Base-by-base conservation (phyloP, 2,329 filamentous ascomycete species). In the Paracoccidioides brasiliensis region DNA sequence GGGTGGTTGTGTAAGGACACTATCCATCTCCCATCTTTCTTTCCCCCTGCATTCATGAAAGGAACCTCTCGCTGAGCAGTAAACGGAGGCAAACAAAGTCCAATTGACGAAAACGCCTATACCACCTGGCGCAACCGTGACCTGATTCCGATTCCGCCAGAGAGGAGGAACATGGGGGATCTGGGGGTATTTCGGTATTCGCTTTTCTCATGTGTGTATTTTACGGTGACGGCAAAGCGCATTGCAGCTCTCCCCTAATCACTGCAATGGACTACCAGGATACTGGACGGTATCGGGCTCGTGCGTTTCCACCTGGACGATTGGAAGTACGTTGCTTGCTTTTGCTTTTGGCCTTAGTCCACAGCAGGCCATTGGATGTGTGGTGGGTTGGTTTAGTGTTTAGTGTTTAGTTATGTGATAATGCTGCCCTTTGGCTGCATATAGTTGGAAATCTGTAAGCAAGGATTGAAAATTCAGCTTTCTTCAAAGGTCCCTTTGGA, bases 251-350 rank as follows among this genome's bases (percentile, higher is more conserved):
- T 22, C 22, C 22, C 22, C n/a, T 10, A 12, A 49, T 35, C 28
- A 3, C 6, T 22, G 7, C 30, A 3, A 37, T 50, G n/a, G n/a
- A 15, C 35, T 43, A 44, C 48, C 30, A 61, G 64, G 64, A 38
- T 67, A 67, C 54, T 67, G 65, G 62, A 64, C 64, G 40, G 63
- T 67, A 33, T 64, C 64, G 6, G 64, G 65, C 15, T 63, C 62
- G 15, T 65, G 63, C 51, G 64, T 61, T 41, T 64, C 60, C 40
- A 63, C 60, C 57, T 67, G 63, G 65, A 64, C 64, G 55, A 64
- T 59, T 35, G 66, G 63, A 41, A 65, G 60, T 46, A 64, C 62
- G 30, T 58, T 64, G 53, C 60, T 62, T 52, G 63, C 59, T 40
- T 63, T 62, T 52, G 63, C 59, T 40, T 63, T 63, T 45, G 63